Evolutionary conservation across 345 rosid species (phyloP), one percentile per base, ranked within the genome.

Genomic region (Luvunga scandens): DNA sequence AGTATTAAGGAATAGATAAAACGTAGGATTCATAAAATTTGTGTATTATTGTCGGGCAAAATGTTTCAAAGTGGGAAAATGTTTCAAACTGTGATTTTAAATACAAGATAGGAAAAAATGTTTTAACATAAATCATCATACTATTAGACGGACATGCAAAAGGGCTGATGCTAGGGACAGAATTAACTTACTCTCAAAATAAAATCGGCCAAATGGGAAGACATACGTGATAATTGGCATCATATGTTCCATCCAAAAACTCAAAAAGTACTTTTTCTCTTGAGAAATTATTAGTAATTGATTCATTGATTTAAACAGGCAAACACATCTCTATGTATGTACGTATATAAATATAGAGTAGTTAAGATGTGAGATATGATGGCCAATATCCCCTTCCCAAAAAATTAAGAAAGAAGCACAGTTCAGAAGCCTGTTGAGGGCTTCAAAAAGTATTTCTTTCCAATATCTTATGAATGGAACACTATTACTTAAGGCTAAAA

Each of bases 401-500:
- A 39, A 39, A 38, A 60, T 25, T 57, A 13, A 36, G 9, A 59
- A 36, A 60, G 27, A 22, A 73, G 56, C 34, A 42, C 30, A 42
- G 65, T 45, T 33, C 57, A n/a, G 65, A 22, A 28, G 75, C 50
- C 36, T 31, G 18, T 71, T 7, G 21, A 27, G 65, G 57, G 27
- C 68, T 22, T 73, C 56, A 27, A 63, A 19, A 27, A 63, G 18
- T 25, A 75, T n/a, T 4, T 12, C 13, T n/a, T 19, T 72, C 64
- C 28, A 56, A 72, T 31, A 53, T 56, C 27, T 72, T 55, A 56
- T 10, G 48, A 72, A 56, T 66, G 38, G 59, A 42, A 38, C 6
- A 65, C 25, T 56, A 9, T 66, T 42, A 66, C 31, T 76, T 25
- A 45, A 56, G 63, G 66, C 70, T 56, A 14, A 62, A 75, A 57